Evolutionary conservation across 1,139 yeast species (phyloP).

Genomic region (Yamadazyma atlantica): DNA sequence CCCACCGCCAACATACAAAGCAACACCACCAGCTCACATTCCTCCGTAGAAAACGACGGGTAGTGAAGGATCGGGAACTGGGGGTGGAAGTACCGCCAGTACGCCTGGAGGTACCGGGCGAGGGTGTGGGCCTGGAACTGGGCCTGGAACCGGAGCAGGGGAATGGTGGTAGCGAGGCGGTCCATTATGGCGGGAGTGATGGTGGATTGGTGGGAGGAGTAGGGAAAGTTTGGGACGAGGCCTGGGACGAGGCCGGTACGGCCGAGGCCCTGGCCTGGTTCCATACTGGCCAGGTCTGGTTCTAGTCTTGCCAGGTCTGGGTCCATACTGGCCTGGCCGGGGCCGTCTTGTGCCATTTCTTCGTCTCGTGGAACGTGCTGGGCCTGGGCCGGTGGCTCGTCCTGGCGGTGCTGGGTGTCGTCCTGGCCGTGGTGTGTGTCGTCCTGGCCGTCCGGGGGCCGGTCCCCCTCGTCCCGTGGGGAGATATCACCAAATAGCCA

Average conservation of each 20-base stretch:
- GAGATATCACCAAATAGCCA: constrained; percentile 18
- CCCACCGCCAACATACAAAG: constrained; percentile 61
- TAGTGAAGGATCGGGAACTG: constrained; percentile 62
- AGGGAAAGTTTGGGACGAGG: too few relatives aligned
- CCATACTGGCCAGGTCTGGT: too few relatives aligned
- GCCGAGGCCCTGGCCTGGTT: too few relatives aligned
- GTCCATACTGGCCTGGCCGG: too few relatives aligned
- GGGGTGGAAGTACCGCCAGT: constrained; percentile 61
- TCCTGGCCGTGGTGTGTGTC: too few relatives aligned
- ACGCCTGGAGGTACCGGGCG: constrained; percentile 32
- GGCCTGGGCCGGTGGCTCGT: constrained; percentile 10
- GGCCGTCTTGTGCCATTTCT: too few relatives aligned
- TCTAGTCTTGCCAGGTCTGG: too few relatives aligned
- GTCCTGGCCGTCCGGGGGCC: too few relatives aligned
- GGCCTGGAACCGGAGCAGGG: constrained; percentile 13
- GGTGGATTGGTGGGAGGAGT: constrained; percentile 13
- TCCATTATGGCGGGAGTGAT: constrained; percentile 11
- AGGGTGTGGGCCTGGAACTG: constrained; percentile 23
- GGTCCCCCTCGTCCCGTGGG: too few relatives aligned
- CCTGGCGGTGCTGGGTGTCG: too few relatives aligned
- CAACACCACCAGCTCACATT: constrained; percentile 52
- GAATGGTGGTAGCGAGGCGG: constrained; percentile 9
- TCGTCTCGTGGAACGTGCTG: too few relatives aligned
- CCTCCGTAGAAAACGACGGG: constrained; percentile 60
- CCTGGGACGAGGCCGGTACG: too few relatives aligned